phyloP scores from a whole-genome alignment of 2,329 filamentous ascomycete species.

The Epichloe aotearoae region DNA sequence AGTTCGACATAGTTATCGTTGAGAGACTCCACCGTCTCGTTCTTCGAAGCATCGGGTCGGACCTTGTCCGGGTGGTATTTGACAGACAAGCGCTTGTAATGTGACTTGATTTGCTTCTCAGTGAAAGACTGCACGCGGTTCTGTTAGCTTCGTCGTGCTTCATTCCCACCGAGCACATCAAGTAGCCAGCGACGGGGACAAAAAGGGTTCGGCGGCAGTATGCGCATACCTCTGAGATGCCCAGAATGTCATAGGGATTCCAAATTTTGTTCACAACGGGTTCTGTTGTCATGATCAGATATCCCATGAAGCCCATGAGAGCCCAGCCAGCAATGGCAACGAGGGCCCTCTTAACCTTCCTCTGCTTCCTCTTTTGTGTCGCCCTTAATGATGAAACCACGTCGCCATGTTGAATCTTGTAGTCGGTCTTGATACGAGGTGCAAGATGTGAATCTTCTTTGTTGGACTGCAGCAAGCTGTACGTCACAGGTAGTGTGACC shows the following conservation, averaged over 20 bases:
- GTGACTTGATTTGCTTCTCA: constrained; percentile 84
- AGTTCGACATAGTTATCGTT: constrained; percentile 88
- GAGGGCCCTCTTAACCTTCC: constrained; percentile 72
- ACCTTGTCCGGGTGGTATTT: constrained; percentile 91
- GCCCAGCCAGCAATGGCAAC: constrained; percentile 67
- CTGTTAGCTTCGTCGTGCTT: constrained; percentile 16
- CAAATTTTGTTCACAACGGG: constrained; percentile 64
- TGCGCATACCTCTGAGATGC: constrained; percentile 55
- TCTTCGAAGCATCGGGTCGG: constrained; percentile 68
- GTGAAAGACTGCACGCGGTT: constrained; percentile 48
- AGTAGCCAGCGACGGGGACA: not conserved
- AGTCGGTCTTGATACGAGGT: constrained; percentile 69
- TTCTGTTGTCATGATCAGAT: constrained; percentile 73
- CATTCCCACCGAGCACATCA: not conserved
- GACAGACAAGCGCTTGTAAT: constrained; percentile 76
- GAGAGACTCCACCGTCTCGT: constrained; percentile 73
- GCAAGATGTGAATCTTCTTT: constrained; percentile 68
- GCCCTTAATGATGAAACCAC: constrained; percentile 71
- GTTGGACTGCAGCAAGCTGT: constrained; percentile 69
- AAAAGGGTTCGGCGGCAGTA: not conserved
- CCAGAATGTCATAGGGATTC: constrained; percentile 94
- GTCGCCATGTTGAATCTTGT: constrained; percentile 68
- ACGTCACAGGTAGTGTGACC: constrained; percentile 81
- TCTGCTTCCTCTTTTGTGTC: constrained; percentile 80
- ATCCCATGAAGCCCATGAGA: constrained; percentile 79